phyloP scores from a whole-genome alignment of 1,284 basidiomycete species.

The Cystobasidiaceae sp. region DNA sequence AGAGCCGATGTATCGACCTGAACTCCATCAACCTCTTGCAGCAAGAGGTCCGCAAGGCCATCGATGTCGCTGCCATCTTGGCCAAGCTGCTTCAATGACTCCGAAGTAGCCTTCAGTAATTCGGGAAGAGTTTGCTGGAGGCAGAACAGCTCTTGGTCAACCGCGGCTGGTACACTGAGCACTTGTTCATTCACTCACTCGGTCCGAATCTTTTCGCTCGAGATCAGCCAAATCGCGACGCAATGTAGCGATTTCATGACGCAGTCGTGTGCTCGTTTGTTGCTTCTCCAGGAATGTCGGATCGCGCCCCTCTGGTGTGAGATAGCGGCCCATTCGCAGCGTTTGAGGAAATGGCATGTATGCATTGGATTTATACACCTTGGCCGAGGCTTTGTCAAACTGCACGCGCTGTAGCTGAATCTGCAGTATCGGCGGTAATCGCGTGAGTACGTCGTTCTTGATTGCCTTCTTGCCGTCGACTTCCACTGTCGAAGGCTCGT shows the following conservation, averaged over 20 bases:
- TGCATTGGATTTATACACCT: constrained; percentile 92
- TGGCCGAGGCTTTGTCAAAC: constrained; percentile 82
- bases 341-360: constrained; percentile 85
- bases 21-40: background rate
- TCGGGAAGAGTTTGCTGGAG: background rate
- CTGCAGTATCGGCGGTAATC: constrained; percentile 84
- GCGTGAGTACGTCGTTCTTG: constrained; percentile 81
- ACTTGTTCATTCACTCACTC: constrained; percentile 34
- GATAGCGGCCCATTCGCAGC: constrained; percentile 85
- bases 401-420: constrained; percentile 96
- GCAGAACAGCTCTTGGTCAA: too few relatives aligned
- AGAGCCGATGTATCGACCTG: background rate
- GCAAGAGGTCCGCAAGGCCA: background rate
- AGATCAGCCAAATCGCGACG: constrained; percentile 64
- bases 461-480: constrained; percentile 77
- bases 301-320: constrained; percentile 61
- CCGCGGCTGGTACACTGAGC: background rate
- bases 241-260: constrained; percentile 59
- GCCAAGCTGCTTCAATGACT: background rate
- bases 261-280: constrained; percentile 62
- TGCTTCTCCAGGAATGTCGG: constrained; percentile 56
- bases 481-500: constrained; percentile 76
- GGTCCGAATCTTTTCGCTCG: constrained; percentile 60
- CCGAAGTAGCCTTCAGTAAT: background rate
- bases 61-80: constrained; percentile 6